phyloP scores from a whole-genome alignment of 768 basidiomycete species.

The Boletus speciosus region DNA sequence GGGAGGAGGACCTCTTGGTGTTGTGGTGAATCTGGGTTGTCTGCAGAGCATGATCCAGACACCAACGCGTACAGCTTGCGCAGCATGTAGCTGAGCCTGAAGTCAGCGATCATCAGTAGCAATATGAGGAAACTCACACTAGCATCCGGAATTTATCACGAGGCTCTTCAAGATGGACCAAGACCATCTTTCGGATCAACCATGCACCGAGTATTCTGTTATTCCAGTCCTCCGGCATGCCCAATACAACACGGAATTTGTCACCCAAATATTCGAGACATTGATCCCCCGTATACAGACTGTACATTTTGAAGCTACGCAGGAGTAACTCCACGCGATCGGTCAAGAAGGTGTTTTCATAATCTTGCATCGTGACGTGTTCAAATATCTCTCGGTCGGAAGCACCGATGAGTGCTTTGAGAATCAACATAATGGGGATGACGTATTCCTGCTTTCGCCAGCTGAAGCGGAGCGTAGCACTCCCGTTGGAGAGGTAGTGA shows the following conservation, averaged over 20 bases:
- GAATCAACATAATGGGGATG: conserved; percentile 93
- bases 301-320: conserved; percentile 93
- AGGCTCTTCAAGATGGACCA: conserved; percentile 84
- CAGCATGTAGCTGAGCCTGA: conserved; percentile 81
- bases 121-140: conserved; percentile 46
- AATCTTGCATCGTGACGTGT: conserved; percentile 94
- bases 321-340: conserved; percentile 94
- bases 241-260: conserved; percentile 91
- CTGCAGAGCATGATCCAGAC: conserved; percentile 83
- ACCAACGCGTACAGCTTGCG: conserved; percentile 92
- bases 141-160: conserved; percentile 95
- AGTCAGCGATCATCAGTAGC: conserved; percentile 4
- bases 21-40: conserved; percentile 98
- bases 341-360: conserved; percentile 94
- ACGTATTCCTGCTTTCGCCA: conserved; percentile 99
- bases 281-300: conserved; percentile 80
- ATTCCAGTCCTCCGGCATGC: conserved; percentile 90
- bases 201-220: conserved; percentile 77
- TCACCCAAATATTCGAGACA: conserved; percentile 94
- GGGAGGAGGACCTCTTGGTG: conserved; percentile 97
- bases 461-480: conserved; percentile 93
- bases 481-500: conserved; percentile 97
- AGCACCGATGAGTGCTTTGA: conserved; percentile 88
- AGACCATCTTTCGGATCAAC: conserved; percentile 78
- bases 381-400: conserved; percentile 97